These are phyloP conservation scores for Omphalotus olearius DNA, from an alignment of 1,284 basidiomycete genomes.

Conservation along the genomic window DNA sequence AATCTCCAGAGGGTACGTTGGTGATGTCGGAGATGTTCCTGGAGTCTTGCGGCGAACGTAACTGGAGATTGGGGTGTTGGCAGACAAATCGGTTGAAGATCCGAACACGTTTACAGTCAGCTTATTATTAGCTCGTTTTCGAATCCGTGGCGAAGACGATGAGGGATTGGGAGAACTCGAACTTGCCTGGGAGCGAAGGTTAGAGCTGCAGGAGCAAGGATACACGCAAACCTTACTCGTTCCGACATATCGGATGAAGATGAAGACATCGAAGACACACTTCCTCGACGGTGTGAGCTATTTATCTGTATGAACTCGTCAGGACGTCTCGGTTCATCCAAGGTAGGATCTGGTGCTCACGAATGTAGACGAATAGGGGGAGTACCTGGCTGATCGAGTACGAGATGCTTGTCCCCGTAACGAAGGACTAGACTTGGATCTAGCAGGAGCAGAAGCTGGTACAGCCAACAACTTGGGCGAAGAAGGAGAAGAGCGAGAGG, in stretches of 20 bases:
- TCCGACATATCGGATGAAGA: constrained; percentile 31
- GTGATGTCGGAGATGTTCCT: constrained; percentile 63
- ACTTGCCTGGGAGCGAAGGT: constrained; percentile 28
- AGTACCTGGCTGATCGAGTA: constrained; percentile 47
- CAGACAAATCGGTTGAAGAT: constrained; percentile 40
- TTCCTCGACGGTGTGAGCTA: constrained; percentile 33
- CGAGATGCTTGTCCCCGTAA: constrained; percentile 39
- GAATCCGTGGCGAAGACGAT: constrained; percentile 36
- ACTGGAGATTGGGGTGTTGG: constrained; percentile 67
- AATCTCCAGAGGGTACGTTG: constrained; percentile 49
- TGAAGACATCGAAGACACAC: constrained; percentile 36
- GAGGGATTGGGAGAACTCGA: constrained; percentile 41
- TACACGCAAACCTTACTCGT: constrained; percentile 20
- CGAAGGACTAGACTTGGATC: constrained; percentile 41
- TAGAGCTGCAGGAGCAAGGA: constrained; percentile 8
- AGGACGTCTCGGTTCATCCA: neutral
- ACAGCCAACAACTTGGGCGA: constrained; percentile 28
- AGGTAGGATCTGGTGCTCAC: constrained; percentile 36
- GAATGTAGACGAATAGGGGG: constrained; percentile 55
- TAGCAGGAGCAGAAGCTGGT: constrained; percentile 32
- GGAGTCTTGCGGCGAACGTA: constrained; percentile 76
- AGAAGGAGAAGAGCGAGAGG: constrained; percentile 33
- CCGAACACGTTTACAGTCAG: constrained; percentile 39
- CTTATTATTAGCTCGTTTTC: constrained; percentile 32
- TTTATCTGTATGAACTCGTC: no score